Evolutionary conservation across 257 asterid species (phyloP).

Genomic region (Verbena officinalis): DNA sequence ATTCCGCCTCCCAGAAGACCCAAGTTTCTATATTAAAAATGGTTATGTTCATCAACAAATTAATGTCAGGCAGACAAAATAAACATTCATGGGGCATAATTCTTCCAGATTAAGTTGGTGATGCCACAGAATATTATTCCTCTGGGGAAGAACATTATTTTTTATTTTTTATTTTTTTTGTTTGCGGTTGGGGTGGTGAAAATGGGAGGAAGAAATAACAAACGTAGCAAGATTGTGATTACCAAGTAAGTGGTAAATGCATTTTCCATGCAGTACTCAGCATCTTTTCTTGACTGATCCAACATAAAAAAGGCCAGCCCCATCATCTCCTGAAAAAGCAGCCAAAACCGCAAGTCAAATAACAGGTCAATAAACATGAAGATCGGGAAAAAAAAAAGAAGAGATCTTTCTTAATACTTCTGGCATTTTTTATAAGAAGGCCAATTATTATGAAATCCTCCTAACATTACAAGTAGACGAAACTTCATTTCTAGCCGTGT

Average conservation of each 20-base stretch:
- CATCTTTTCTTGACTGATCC: conserved; percentile 92
- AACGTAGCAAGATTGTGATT: conserved; percentile 35
- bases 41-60: conserved; percentile 22
- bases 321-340: conserved; percentile 87
- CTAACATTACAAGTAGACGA: neutral
- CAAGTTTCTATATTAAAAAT: conserved; percentile 63
- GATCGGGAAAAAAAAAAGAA: too few relatives aligned
- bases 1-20: conserved; percentile 70
- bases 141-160: neutral
- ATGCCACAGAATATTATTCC: conserved; percentile 3
- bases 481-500: neutral
- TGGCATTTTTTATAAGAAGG: conserved; percentile 7
- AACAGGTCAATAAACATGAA: too few relatives aligned
- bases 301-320: conserved; percentile 88
- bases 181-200: conserved; percentile 12
- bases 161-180: neutral
- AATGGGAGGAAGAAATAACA: conserved; percentile 3
- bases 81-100: neutral
- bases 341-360: conserved; percentile 25
- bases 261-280: conserved; percentile 97
- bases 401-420: too few relatives aligned
- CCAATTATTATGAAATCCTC: neutral
- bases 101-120: conserved; percentile 11
- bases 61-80: conserved; percentile 13
- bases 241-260: conserved; percentile 85